Evolutionary conservation across 495 filamentous ascomycete species (phyloP), one percentile per base, ranked within the genome.

Genomic region (Cetradonia linearis): DNA sequence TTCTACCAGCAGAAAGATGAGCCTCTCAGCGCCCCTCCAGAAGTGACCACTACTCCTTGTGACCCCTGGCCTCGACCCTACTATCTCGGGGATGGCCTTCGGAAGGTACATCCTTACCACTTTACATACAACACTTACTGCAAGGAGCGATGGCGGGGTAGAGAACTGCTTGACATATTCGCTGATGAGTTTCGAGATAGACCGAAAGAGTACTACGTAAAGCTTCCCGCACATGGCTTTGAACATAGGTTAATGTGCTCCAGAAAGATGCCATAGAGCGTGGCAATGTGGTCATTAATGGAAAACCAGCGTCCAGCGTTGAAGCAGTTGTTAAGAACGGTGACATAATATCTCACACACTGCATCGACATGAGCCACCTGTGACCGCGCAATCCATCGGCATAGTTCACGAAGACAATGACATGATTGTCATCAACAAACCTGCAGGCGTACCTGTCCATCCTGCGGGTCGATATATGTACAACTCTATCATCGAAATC

Each of bases 321-420:
- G 77, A 73, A 71, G 84, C 72, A 8, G 70, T 80, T 48, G 74
- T 92, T 57, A 86, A 83, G 67, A 89, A 92, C 69, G 88, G 88
- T 58, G 87, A 96, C 61, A 76, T 95, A 46, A 85, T 98, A 46
- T 90, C 87, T 6, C 93, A 98, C 70, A 97, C 91, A 7, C 79
- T 93, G 57, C 93, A 98, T 70, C 88, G 93, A 38, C 93, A 98
- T 69, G 93, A 98, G 71, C 94, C 93, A 3, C 93, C 93, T 6
- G 86, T 95, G 28, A 88, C 87, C 3, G 83, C 80, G n/a, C 75
- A 86, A 14, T 80, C 87, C 0, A 86, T 97, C 40, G 81, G 81
- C 3, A 83, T 95, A 47, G 82, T 97, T 40, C 86, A 94, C 70
- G 93, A 98, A 72, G 88, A 94, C 65, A 83, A 94, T 18, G 84